These are phyloP conservation scores for Hypoxylon perforatum DNA, from an alignment of 495 filamentous ascomycete genomes.

Conservation along the genomic window DNA sequence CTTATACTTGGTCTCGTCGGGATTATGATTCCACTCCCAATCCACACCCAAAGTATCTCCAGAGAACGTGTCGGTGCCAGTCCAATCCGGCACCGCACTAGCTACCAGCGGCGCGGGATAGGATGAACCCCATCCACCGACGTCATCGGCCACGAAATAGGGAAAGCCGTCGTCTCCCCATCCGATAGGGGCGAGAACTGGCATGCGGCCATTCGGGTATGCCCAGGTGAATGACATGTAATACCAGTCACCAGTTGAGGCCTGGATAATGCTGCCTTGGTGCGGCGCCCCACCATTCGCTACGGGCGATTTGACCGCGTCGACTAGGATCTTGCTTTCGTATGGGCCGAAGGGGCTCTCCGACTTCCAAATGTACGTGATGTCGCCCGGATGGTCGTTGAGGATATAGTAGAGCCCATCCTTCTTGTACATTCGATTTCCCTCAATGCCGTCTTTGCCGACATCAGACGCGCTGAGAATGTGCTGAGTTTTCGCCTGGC, in stretches of 20 bases:
- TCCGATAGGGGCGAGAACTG: constrained; percentile 64
- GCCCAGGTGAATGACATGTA: constrained; percentile 67
- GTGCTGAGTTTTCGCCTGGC: constrained; percentile 54
- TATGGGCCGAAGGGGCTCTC: constrained; percentile 61
- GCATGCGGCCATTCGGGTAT: constrained; percentile 67
- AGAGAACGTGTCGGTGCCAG: constrained; percentile 58
- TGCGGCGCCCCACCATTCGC: constrained; percentile 57
- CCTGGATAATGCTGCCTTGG: constrained; percentile 68
- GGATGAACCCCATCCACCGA: constrained; percentile 56
- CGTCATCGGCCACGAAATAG: constrained; percentile 46
- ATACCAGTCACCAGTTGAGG: constrained; percentile 65
- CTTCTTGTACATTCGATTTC: constrained; percentile 66
- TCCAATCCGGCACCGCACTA: constrained; percentile 31
- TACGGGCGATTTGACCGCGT: constrained; percentile 53
- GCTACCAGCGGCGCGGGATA: constrained; percentile 57
- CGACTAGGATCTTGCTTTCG: constrained; percentile 49
- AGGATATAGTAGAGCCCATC: constrained; percentile 67
- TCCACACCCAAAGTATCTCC: constrained; percentile 49
- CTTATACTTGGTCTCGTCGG: constrained; percentile 54
- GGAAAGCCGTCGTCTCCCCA: constrained; percentile 65
- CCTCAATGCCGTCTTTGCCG: constrained; percentile 59
- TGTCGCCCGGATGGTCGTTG: constrained; percentile 55
- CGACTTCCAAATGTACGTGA: constrained; percentile 61
- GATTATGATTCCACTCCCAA: constrained; percentile 75
- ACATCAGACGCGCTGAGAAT: constrained; percentile 52